Evolutionary conservation across 192 early-diverging fungal genomes (phyloP).

Genomic region (Linnemannia hyalina): DNA sequence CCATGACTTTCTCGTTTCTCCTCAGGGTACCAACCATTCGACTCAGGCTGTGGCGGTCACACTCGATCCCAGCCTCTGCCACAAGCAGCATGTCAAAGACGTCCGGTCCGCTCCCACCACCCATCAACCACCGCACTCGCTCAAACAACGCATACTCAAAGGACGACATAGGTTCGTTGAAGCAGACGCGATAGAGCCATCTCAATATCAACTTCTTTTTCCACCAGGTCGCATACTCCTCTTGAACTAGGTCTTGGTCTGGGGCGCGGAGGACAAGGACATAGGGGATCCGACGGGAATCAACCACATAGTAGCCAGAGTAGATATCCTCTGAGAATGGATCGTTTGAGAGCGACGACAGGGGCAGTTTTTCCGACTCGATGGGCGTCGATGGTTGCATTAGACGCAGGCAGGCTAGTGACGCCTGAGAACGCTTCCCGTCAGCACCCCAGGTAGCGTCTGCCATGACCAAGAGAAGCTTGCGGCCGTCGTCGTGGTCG

Average conservation of each 20-base stretch:
- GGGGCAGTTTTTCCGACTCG: not conserved
- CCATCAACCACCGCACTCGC: constrained; percentile 75
- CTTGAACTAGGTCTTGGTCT: constrained; percentile 31
- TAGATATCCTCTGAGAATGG: constrained; percentile 58
- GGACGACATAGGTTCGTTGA: constrained; percentile 87
- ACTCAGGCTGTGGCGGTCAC: constrained; percentile 75
- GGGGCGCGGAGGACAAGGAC: constrained; percentile 79
- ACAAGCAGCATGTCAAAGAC: constrained; percentile 78
- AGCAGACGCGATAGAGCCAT: constrained; percentile 81
- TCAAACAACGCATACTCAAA: constrained; percentile 91
- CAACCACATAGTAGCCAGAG: constrained; percentile 76
- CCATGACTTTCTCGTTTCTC: constrained; percentile 89
- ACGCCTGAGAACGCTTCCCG: not conserved
- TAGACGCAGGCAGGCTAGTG: constrained; percentile 13
- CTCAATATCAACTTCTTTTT: constrained; percentile 94
- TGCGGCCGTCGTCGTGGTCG: constrained; percentile 83
- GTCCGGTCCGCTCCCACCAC: constrained; percentile 71
- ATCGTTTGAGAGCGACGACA: not conserved
- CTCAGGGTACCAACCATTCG: constrained; percentile 89
- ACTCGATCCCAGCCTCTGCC: constrained; percentile 90
- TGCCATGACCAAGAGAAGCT: constrained; percentile 85
- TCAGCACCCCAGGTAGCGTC: constrained; percentile 87
- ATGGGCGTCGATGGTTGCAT: not conserved
- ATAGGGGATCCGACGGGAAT: constrained; percentile 67
- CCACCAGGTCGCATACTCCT: not conserved